These are phyloP conservation scores for Beauveria varroae DNA, from an alignment of 2,329 filamentous ascomycete species.

Conservation along the genomic window DNA sequence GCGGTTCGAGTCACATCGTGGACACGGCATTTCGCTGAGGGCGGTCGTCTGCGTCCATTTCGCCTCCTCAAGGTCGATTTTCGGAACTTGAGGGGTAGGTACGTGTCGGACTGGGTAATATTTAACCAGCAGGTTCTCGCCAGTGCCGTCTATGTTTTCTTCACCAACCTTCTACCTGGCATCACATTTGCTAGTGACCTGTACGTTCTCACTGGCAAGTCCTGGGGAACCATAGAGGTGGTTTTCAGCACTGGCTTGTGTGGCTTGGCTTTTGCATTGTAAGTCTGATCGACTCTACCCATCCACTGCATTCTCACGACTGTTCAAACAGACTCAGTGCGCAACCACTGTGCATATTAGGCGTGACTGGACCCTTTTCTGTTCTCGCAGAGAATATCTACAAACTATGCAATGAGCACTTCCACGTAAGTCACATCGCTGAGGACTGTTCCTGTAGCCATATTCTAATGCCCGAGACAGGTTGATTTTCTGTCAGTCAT, in stretches of 20 bases:
- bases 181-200: constrained; percentile 62
- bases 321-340: constrained; percentile 36
- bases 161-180: constrained; percentile 58
- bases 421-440: constrained; percentile 34
- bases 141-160: constrained; percentile 59
- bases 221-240: constrained; percentile 60
- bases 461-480: constrained; percentile 20
- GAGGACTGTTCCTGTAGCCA: not conserved
- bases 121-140: constrained; percentile 60
- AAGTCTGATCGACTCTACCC: constrained; percentile 15
- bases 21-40: constrained; percentile 22
- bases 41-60: constrained; percentile 42
- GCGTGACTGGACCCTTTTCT: constrained; percentile 60
- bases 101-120: constrained; percentile 45
- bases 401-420: constrained; percentile 44
- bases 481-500: constrained; percentile 59
- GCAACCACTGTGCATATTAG: constrained; percentile 58
- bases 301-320: not conserved
- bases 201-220: constrained; percentile 52
- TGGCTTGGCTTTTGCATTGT: constrained; percentile 55
- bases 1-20: not conserved
- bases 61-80: constrained; percentile 44
- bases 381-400: constrained; percentile 61
- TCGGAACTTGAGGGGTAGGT: constrained; percentile 37
- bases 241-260: constrained; percentile 60